Conservation (phyloP, 225 moss, liverwort and hornwort species). For the Bryum argenteum region DNA sequence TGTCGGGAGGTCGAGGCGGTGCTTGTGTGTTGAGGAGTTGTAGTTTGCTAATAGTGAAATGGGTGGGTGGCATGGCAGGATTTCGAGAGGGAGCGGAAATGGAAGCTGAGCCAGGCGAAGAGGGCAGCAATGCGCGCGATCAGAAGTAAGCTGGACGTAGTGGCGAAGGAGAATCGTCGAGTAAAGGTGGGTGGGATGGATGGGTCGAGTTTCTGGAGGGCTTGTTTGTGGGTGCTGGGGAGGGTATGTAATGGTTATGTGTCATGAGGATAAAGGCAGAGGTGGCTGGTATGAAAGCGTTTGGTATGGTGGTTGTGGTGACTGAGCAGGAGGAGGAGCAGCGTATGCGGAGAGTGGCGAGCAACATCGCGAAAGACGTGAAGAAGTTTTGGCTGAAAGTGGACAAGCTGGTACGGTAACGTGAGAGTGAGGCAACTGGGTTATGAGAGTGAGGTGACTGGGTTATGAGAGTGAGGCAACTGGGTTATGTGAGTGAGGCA, state of each 20-base stretch:
- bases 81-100: slow-evolving; percentile 97
- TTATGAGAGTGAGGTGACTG: too few relatives aligned
- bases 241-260: background rate
- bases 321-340: slow-evolving; percentile 88
- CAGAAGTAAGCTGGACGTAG: slow-evolving; percentile 91
- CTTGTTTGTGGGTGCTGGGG: background rate
- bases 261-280: background rate
- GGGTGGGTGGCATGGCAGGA: slow-evolving; percentile 64
- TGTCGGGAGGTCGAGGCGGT: background rate
- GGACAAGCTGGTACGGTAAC: slow-evolving; percentile 81
- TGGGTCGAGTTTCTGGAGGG: background rate
- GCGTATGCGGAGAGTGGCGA: slow-evolving; percentile 84
- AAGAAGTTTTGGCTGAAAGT: slow-evolving; percentile 99
- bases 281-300: slow-evolving; percentile 10
- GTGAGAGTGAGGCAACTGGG: background rate
- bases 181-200: slow-evolving; percentile 59
- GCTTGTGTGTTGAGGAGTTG: background rate
- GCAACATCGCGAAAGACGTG: slow-evolving; percentile 93
- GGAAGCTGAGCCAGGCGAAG: slow-evolving; percentile 98
- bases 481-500: too few relatives aligned
- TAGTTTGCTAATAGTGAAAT: background rate
- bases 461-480: background rate
- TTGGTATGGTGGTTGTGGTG: slow-evolving; percentile 20
- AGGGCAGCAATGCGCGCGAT: slow-evolving; percentile 84
- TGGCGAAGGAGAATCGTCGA: slow-evolving; percentile 78